Evolutionary conservation across 805 yeast species (phyloP).

Genomic region (Teunomyces barrocoloradensis): DNA sequence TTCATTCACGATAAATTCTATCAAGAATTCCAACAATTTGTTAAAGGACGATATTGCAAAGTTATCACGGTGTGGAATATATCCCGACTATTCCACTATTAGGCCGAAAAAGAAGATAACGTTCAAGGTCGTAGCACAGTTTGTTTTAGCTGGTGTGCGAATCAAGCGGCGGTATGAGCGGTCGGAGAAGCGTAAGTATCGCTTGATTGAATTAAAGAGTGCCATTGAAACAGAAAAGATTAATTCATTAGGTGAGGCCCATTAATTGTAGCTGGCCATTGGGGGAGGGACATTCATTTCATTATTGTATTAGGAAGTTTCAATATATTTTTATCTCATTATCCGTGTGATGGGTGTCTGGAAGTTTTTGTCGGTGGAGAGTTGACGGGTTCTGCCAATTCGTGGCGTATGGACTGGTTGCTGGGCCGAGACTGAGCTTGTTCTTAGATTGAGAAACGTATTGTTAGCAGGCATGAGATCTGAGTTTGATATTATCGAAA

Average conservation of each 20-base stretch:
- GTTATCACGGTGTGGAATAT: constrained; percentile 30
- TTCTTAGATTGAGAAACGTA: constrained; percentile 21
- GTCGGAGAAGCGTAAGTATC: constrained; percentile 23
- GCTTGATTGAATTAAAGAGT: constrained; percentile 25
- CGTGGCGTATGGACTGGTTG: constrained; percentile 37
- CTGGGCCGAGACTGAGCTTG: constrained; percentile 13
- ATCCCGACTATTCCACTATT: constrained; percentile 27
- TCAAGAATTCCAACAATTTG: constrained; percentile 24
- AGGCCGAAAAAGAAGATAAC: constrained; percentile 20
- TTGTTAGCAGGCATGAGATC: constrained; percentile 26
- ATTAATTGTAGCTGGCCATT: not conserved
- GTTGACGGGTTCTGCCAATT: constrained; percentile 35
- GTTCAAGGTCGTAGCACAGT: constrained; percentile 32
- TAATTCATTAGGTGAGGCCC: not conserved
- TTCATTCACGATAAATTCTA: constrained; percentile 26
- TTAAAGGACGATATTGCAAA: constrained; percentile 27
- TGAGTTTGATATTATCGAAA: constrained; percentile 31
- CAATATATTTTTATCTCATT: constrained; percentile 19
- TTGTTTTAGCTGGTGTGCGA: constrained; percentile 37
- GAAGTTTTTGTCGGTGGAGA: constrained; percentile 36
- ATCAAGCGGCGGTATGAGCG: constrained; percentile 28
- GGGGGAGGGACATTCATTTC: not conserved
- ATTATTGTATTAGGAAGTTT: not conserved
- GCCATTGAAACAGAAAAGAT: constrained; percentile 30
- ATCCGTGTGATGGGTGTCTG: constrained; percentile 44